Conservation (phyloP, 2,329 filamentous ascomycete genomes). For the Talaromyces sp. region DNA sequence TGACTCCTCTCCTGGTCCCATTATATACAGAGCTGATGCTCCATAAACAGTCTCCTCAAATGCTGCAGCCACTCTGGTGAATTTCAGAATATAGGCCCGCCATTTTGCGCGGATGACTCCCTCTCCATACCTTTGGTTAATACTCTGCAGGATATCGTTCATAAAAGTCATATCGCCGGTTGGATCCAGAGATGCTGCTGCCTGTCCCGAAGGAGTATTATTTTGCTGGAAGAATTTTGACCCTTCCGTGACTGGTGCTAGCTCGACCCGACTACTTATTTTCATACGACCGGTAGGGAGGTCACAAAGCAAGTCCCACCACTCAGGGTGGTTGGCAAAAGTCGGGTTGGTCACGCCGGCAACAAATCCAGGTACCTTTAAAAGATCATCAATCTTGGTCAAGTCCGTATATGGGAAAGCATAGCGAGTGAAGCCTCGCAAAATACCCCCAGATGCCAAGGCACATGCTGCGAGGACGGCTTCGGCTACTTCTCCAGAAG, state of each 20-base stretch:
- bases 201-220: constrained; percentile 17
- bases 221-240: constrained; percentile 63
- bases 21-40: constrained; percentile 74
- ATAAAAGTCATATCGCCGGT: constrained; percentile 90
- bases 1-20: constrained; percentile 66
- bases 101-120: constrained; percentile 87
- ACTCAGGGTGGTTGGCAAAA: constrained; percentile 90
- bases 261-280: constrained; percentile 84
- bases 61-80: constrained; percentile 84
- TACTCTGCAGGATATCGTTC: constrained; percentile 76
- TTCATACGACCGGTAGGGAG: constrained; percentile 88
- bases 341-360: constrained; percentile 96
- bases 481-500: constrained; percentile 92
- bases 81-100: constrained; percentile 90
- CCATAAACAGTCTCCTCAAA: constrained; percentile 97
- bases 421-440: constrained; percentile 90
- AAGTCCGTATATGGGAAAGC: constrained; percentile 98
- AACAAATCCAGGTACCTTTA: constrained; percentile 96
- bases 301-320: constrained; percentile 98
- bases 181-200: constrained; percentile 51
- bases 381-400: constrained; percentile 92
- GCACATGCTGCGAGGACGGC: constrained; percentile 97
- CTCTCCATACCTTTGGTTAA: constrained; percentile 81
- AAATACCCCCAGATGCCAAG: constrained; percentile 83
- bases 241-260: constrained; percentile 76